Base-by-base conservation (phyloP, 371 early-diverging fungal species). In the Catenaria anguillulae region DNA sequence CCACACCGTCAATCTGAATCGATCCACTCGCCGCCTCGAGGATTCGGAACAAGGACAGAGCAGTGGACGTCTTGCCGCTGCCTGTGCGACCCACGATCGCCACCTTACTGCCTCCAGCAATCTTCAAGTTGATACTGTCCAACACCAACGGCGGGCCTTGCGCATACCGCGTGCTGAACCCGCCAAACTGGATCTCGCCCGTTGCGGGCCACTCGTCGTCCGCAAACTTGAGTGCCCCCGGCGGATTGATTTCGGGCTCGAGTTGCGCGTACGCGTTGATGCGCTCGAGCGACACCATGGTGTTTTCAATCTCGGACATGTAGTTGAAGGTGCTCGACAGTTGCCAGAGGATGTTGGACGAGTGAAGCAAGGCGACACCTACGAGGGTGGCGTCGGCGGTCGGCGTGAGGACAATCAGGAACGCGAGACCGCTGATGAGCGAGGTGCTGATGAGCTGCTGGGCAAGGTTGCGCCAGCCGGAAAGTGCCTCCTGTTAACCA, bases 1-100 rank as follows among this genome's bases (percentile, higher is more conserved):
- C 86, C 3, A 90, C 75, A 31, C 87, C 90, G 65, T 97, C 92
- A 59, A 92, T 79, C 43, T 72, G 19, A 45, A 90, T 84, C 24
- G 67, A 62, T 35, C 92, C 92, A 12, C 54, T 68, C 33, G 82
- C 84, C 4, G 93, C 83, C 64, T 97, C 97, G 40, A 93, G 77
- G 56, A 97, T 80, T n/a, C n/a, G n/a, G n/a, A n/a, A n/a, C n/a
- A n/a, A n/a, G n/a, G n/a, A n/a, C n/a, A n/a, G n/a, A n/a, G 58
- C 96, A 79, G 80, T 37, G 37, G 37, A 8, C 37, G 37, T 8
- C 37, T 37, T 37, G 37, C 37, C 37, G 8, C 8, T 13, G 37
- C 37, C 37, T 4, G 37, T 37, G 13, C 37, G 4, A 37, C 8
- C 4, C 13, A 13, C 4, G 37, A 37, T 4, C 4, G 37, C 4